Evolutionary conservation across 352 stramenopile species (phyloP).

Genomic region (Nothophytophthora sp.): DNA sequence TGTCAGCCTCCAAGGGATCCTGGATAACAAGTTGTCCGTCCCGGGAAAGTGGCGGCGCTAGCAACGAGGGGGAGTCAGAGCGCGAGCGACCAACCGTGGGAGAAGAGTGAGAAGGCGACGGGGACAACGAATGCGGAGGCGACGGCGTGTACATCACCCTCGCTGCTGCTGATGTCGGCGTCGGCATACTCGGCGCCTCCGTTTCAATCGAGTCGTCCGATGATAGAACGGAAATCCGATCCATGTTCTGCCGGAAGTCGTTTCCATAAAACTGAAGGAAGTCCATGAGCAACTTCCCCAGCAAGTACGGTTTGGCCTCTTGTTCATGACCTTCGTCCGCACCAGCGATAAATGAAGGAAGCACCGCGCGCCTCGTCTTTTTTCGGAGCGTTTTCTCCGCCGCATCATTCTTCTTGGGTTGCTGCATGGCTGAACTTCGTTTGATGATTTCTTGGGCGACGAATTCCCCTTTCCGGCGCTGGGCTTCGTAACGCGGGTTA

Average conservation of each 20-base stretch:
- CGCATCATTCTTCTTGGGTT: conserved; percentile 26
- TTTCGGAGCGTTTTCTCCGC: conserved; percentile 13
- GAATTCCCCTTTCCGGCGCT: conserved; percentile 45
- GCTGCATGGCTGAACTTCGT: conserved; percentile 40
- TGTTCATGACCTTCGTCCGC: conserved; percentile 25
- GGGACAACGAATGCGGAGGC: conserved; percentile 16
- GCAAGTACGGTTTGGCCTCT: conserved; percentile 48
- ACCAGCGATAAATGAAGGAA: conserved; percentile 38
- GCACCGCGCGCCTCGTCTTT: conserved; percentile 29
- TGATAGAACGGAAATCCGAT: conserved; percentile 55
- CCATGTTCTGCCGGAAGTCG: conserved; percentile 75
- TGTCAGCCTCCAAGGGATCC: conserved; percentile 66
- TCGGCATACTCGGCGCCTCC: too few relatives aligned
- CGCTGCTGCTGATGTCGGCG: conserved; percentile 11
- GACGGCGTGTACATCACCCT: conserved; percentile 14
- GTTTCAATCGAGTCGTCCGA: conserved; percentile 21
- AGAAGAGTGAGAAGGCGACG: conserved; percentile 13
- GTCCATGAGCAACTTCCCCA: conserved; percentile 85
- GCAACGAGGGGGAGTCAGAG: conserved; percentile 21
- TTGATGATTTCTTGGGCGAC: conserved; percentile 58
- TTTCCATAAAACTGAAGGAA: conserved; percentile 87
- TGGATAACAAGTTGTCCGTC: conserved; percentile 65
- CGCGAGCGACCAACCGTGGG: conserved; percentile 9
- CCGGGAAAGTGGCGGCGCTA: conserved; percentile 21
- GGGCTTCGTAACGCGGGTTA: conserved; percentile 43